Percentiles rank a stretch among this genome's conserved stretches.
These are phyloP conservation scores for Pisolithus orientalis DNA, from an alignment of 768 basidiomycete genomes.

Conservation along the genomic window DNA sequence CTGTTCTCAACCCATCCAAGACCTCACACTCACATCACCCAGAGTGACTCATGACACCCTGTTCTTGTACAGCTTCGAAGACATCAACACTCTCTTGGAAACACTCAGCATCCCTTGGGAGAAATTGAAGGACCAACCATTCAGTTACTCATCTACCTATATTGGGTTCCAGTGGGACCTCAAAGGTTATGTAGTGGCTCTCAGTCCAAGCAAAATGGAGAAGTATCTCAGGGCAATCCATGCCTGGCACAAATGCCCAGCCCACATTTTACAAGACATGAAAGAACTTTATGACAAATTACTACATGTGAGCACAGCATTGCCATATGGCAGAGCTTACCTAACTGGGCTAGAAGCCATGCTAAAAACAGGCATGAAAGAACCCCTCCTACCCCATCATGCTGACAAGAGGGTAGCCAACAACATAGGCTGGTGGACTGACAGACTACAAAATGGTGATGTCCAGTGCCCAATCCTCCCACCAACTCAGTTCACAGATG, in stretches of 20 bases:
- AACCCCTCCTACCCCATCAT: constrained; percentile 25
- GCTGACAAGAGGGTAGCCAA: not conserved
- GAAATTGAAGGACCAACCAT: not conserved
- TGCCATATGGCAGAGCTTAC: no score
- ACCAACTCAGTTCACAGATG: not conserved
- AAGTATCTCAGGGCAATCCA: constrained; percentile 6
- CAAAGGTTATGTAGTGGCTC: constrained; percentile 19
- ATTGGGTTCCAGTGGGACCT: constrained; percentile 33
- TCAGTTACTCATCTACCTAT: not conserved
- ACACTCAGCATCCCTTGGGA: not conserved
- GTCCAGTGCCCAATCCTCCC: constrained; percentile 5
- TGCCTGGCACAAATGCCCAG: not conserved
- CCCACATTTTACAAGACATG: not conserved
- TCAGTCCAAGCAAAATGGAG: constrained; percentile 22
- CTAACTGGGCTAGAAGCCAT: constrained; percentile 36
- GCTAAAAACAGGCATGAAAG: constrained; percentile 21
- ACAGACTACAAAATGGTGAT: not conserved
- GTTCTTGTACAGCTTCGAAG: no score
- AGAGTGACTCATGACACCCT: not conserved
- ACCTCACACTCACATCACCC: not conserved
- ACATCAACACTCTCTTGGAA: not conserved
- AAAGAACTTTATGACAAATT: constrained; percentile 5
- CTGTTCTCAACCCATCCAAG: not conserved
- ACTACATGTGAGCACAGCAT: constrained; percentile 7
- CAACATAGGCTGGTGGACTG: not conserved